Evolutionary conservation across 495 filamentous ascomycete species (phyloP), one percentile per base, ranked within the genome.

Genomic region (Aspergillus ellipticus): DNA sequence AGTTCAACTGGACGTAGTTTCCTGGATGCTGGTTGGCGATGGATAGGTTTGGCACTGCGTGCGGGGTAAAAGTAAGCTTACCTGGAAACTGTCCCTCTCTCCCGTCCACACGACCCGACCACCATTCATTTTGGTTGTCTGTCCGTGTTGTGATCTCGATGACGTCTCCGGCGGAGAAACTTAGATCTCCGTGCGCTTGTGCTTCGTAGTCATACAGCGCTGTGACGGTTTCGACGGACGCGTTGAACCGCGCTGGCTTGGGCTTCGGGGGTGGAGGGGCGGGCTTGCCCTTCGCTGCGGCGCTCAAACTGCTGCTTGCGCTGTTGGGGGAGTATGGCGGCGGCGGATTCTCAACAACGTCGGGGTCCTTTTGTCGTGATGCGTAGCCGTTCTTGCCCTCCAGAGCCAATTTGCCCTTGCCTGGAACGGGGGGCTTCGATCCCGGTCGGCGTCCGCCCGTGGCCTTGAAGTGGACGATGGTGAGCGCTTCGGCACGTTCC

Each of bases 141-240:
- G 92, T 96, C 43, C 89, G 79, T 57, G 80, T 78, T 11, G 90
- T 67, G 54, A 99, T 90, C 68, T 97, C 92, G 62, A 99, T 97
- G 24, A 89, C 74, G 56, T 99, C 95, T 4, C 94, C 95, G 0
- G 90, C 84, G 3, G 79, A 83, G 67, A 99, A 99, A 64, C 89
- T 95, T 51, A 99, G 78, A 68, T 99, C 94, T 1, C 92, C 91
- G 53, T 96, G 92, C 2, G 92, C 92, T 64, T 97, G 92, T 17
- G 94, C 94, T 58, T 96, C 89, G 66, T 96, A 99, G 66, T 97
- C 94, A 64, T 97, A 98, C 48, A 96, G 69, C 15, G 90, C 90
- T 10, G 85, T 91, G 24, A 85, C 91, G 6, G 82, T 92, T 71
- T 97, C 92, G 6, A 67, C 69, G 2, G 82, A 81, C n/a, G 80